These are phyloP conservation scores for Spiraea crenata DNA, from an alignment of 331 rosid species.

Conservation along the genomic window DNA sequence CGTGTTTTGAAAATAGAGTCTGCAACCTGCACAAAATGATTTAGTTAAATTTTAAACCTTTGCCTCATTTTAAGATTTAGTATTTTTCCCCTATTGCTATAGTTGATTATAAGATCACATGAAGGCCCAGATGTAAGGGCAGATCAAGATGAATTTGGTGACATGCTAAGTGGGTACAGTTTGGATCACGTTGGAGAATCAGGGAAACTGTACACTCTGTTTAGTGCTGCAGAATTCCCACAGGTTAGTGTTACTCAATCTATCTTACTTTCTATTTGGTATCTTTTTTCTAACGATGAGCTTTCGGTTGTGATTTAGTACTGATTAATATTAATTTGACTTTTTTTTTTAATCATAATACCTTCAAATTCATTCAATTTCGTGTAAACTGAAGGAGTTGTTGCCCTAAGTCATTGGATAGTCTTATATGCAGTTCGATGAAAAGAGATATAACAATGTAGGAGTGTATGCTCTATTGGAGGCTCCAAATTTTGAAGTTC, in stretches of 20 bases:
- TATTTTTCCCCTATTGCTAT: slow-evolving; percentile 25
- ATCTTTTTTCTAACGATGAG: slow-evolving; percentile 12
- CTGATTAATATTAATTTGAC: neutral
- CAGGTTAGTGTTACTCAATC: slow-evolving; percentile 53
- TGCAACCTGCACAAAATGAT: neutral
- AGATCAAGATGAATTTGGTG: slow-evolving; percentile 63
- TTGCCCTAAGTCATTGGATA: slow-evolving; percentile 13
- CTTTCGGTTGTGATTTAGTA: neutral
- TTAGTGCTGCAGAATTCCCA: slow-evolving; percentile 89
- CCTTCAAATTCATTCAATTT: neutral
- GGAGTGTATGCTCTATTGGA: slow-evolving; percentile 82
- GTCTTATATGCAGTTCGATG: slow-evolving; percentile 56
- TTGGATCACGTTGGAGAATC: slow-evolving; percentile 74
- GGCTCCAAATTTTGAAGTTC: slow-evolving; percentile 64
- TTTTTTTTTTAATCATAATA: neutral
- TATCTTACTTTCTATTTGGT: neutral
- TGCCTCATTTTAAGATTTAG: neutral
- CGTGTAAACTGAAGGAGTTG: neutral
- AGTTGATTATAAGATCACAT: slow-evolving; percentile 94
- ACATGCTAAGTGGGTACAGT: slow-evolving; percentile 78
- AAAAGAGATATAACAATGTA: slow-evolving; percentile 59
- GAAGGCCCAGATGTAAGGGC: slow-evolving; percentile 91
- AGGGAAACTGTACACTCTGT: slow-evolving; percentile 78
- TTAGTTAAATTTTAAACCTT: neutral
- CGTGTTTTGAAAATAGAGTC: neutral